phyloP scores from a whole-genome alignment of 1,284 basidiomycete species.

The Heterobasidion occidentale region DNA sequence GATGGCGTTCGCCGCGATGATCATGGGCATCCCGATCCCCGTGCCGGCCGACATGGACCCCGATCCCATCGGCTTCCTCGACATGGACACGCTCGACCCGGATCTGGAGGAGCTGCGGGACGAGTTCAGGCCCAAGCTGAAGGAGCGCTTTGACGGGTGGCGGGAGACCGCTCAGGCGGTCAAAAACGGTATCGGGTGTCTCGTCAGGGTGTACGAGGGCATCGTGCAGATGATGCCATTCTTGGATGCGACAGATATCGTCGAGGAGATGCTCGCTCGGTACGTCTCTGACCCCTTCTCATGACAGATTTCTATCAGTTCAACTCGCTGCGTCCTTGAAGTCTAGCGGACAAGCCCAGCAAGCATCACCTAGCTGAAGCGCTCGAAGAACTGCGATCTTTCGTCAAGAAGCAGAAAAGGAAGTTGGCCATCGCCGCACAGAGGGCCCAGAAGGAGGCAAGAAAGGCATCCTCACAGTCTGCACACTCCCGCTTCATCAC shows the following conservation, averaged over 20 bases:
- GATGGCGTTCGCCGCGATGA: slow-evolving; percentile 57
- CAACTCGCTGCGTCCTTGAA: slow-evolving; percentile 14
- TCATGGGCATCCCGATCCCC: slow-evolving; percentile 52
- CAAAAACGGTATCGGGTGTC: slow-evolving; percentile 25
- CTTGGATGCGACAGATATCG: slow-evolving; percentile 38
- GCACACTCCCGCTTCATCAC: neutral
- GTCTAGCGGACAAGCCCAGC: slow-evolving; percentile 43
- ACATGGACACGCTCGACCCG: slow-evolving; percentile 43
- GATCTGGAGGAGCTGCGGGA: slow-evolving; percentile 52
- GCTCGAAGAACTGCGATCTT: slow-evolving; percentile 36
- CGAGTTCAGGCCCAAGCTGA: slow-evolving; percentile 48
- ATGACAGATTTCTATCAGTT: neutral
- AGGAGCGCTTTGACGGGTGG: slow-evolving; percentile 51
- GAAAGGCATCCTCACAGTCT: neutral
- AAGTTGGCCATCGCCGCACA: slow-evolving; percentile 15
- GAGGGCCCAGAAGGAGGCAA: slow-evolving; percentile 11
- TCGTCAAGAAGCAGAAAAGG: slow-evolving; percentile 42
- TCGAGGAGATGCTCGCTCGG: slow-evolving; percentile 47
- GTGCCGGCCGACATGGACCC: slow-evolving; percentile 31
- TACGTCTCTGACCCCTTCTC: slow-evolving; percentile 16
- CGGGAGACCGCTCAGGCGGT: slow-evolving; percentile 25
- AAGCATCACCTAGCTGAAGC: slow-evolving; percentile 45
- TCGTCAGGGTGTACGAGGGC: slow-evolving; percentile 34
- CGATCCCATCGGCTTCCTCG: slow-evolving; percentile 38
- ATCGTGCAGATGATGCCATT: slow-evolving; percentile 47